Conservation (phyloP, 2,329 filamentous ascomycete genomes). For the Thielaviopsis cerberus region DNA sequence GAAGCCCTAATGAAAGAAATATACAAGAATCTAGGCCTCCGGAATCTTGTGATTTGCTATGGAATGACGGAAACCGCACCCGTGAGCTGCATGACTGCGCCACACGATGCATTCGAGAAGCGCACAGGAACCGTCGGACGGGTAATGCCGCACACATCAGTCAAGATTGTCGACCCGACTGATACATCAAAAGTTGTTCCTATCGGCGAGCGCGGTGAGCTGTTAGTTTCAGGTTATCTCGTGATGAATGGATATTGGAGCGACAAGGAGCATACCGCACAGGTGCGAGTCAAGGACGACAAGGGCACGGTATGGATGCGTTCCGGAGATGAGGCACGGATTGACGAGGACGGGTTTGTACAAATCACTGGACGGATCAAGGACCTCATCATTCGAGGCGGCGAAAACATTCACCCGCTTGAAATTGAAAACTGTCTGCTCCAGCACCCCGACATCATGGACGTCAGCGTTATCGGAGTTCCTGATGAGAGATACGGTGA, state of each 20-base stretch:
- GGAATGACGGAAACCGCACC: slow-evolving; percentile 86
- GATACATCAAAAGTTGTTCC: slow-evolving; percentile 42
- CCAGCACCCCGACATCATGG: slow-evolving; percentile 47
- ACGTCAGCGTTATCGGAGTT: slow-evolving; percentile 69
- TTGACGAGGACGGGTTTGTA: slow-evolving; percentile 69
- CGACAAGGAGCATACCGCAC: slow-evolving; percentile 49
- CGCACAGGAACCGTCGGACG: slow-evolving; percentile 59
- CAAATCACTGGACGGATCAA: slow-evolving; percentile 83
- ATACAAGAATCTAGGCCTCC: slow-evolving; percentile 55
- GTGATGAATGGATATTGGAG: slow-evolving; percentile 83
- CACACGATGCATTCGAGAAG: slow-evolving; percentile 53
- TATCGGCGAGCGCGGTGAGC: slow-evolving; percentile 53
- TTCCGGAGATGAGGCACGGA: slow-evolving; percentile 77
- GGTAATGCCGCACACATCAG: slow-evolving; percentile 61
- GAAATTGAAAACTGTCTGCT: slow-evolving; percentile 83
- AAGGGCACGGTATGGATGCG: slow-evolving; percentile 57
- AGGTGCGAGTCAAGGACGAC: slow-evolving; percentile 35
- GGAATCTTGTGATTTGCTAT: slow-evolving; percentile 80
- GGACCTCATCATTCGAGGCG: slow-evolving; percentile 84
- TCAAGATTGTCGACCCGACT: slow-evolving; percentile 55
- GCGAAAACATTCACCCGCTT: slow-evolving; percentile 88
- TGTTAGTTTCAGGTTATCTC: slow-evolving; percentile 68
- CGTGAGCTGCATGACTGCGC: slow-evolving; percentile 65
- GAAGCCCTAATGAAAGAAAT: slow-evolving; percentile 61
- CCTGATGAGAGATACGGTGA: slow-evolving; percentile 73